Evolutionary conservation across 805 yeast species (phyloP).

Genomic region (Nakazawaea holstii): DNA sequence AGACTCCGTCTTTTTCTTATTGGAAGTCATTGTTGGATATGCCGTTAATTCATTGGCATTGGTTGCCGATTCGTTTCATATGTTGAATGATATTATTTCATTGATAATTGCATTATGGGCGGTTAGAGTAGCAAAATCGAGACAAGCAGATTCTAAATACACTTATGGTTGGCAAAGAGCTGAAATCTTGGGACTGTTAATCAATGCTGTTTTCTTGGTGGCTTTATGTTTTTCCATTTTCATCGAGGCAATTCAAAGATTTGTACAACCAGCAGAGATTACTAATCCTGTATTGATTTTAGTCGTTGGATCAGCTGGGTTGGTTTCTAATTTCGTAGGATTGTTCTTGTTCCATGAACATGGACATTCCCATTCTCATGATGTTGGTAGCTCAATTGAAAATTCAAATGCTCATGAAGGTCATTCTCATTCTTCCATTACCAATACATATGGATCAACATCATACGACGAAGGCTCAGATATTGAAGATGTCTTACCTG

Average conservation of each 20-base stretch:
- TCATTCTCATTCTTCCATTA: neutral
- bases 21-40: conserved; percentile 84
- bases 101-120: conserved; percentile 94
- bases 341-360: conserved; percentile 85
- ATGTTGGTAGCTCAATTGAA: conserved; percentile 10
- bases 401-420: neutral
- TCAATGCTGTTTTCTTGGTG: conserved; percentile 87
- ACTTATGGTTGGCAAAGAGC: conserved; percentile 99
- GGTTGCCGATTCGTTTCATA: conserved; percentile 95
- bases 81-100: conserved; percentile 92
- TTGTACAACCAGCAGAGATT: conserved; percentile 73
- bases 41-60: conserved; percentile 91
- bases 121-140: conserved; percentile 78
- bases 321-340: conserved; percentile 78
- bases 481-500: conserved; percentile 17
- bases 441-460: neutral
- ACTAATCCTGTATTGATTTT: conserved; percentile 79
- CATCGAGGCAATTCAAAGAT: conserved; percentile 88
- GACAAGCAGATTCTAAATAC: conserved; percentile 79
- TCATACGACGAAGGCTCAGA: conserved; percentile 11
- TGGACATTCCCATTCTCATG: conserved; percentile 56
- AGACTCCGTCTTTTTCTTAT: conserved; percentile 77
- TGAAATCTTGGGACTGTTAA: conserved; percentile 90
- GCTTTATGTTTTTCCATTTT: conserved; percentile 91
- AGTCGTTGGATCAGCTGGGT: conserved; percentile 78